phyloP scores from a whole-genome alignment of 1,284 basidiomycete species.

The Leccinum fallax region DNA sequence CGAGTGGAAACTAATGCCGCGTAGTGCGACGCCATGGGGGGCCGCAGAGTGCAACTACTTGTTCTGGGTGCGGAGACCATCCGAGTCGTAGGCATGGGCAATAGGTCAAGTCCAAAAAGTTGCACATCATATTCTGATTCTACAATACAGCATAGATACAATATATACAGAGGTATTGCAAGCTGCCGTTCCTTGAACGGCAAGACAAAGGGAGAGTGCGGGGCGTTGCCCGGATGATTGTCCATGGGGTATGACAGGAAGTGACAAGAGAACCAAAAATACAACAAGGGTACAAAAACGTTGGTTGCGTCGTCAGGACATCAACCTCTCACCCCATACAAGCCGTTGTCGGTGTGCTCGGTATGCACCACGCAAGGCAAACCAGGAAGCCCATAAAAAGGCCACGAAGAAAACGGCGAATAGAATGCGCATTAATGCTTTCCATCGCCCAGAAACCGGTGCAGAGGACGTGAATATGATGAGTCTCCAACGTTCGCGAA shows the following conservation, averaged over 20 bases:
- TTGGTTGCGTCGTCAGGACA: conserved; percentile 46
- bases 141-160: conserved; percentile 21
- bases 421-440: conserved; percentile 56
- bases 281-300: background rate
- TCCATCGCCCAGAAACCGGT: conserved; percentile 70
- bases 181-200: background rate
- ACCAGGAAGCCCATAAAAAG: conserved; percentile 61
- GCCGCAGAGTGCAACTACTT: conserved; percentile 78
- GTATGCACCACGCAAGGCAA: conserved; percentile 62
- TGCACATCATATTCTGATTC: background rate
- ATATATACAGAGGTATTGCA: conserved; percentile 10
- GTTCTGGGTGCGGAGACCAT: conserved; percentile 77
- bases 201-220: background rate
- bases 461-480: conserved; percentile 70
- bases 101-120: background rate
- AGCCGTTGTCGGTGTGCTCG: conserved; percentile 70
- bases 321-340: conserved; percentile 74
- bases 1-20: conserved; percentile 70
- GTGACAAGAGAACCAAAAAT: background rate
- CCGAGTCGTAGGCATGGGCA: conserved; percentile 10
- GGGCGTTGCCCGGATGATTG: background rate
- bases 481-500: conserved; percentile 67
- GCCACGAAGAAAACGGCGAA: conserved; percentile 57
- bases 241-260: conserved; percentile 1
- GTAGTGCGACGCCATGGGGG: conserved; percentile 55